Percentiles rank a stretch among this genome's conserved stretches.
These are phyloP conservation scores for Suillus bovinus DNA, from an alignment of 768 basidiomycete genomes.

Conservation along the genomic window DNA sequence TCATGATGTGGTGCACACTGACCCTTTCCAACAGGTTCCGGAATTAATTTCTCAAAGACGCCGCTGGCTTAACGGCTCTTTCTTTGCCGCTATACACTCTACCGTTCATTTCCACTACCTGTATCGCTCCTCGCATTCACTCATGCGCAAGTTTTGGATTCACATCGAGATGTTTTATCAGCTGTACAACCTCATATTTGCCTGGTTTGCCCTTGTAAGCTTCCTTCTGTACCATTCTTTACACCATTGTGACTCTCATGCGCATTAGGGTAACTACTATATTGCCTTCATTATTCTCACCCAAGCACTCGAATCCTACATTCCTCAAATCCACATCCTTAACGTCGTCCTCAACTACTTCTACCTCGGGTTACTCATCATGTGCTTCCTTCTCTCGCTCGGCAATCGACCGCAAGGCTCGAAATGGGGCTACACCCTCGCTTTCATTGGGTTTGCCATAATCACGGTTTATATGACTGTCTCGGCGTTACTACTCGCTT, in stretches of 20 bases:
- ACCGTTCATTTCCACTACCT: constrained; percentile 94
- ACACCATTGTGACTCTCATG: constrained; percentile 5
- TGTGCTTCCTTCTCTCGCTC: constrained; percentile 84
- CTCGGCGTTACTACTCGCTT: constrained; percentile 78
- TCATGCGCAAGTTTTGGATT: constrained; percentile 89
- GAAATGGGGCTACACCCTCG: constrained; percentile 82
- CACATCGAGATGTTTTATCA: constrained; percentile 95
- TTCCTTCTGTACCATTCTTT: neutral
- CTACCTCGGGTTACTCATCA: constrained; percentile 84
- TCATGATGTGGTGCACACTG: neutral
- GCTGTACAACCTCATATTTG: constrained; percentile 85
- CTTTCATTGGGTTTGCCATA: constrained; percentile 84
- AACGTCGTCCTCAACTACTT: constrained; percentile 83
- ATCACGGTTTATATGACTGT: constrained; percentile 98
- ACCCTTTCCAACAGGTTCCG: constrained; percentile 54
- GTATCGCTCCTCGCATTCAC: constrained; percentile 84
- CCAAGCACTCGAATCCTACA: constrained; percentile 63
- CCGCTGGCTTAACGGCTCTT: constrained; percentile 96
- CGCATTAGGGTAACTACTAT: constrained; percentile 78
- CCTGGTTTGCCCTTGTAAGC: constrained; percentile 83
- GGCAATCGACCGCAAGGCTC: constrained; percentile 93
- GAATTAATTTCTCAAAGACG: constrained; percentile 94
- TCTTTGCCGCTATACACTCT: constrained; percentile 95
- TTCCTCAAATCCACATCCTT: constrained; percentile 65
- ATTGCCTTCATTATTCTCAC: constrained; percentile 84